phyloP scores from a whole-genome alignment of 2,329 filamentous ascomycete species.

The Trichoderma sp. region DNA sequence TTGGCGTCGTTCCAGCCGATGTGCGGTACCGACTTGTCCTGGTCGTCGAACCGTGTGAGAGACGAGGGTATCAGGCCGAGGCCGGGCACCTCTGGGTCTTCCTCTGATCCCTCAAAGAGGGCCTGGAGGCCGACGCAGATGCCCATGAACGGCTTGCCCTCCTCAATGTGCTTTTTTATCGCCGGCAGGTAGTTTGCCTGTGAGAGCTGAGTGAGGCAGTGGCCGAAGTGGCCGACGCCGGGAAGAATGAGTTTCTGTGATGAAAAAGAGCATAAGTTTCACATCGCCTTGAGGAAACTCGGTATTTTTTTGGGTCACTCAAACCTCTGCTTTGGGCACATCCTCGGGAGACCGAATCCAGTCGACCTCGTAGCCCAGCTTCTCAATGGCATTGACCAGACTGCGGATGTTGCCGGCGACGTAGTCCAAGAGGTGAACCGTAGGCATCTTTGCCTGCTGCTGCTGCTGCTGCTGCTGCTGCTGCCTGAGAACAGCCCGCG shows the following conservation, averaged over 20 bases:
- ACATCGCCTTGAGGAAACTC: neutral
- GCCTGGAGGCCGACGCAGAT: slow-evolving; percentile 96
- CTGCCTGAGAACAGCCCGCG: slow-evolving; percentile 1
- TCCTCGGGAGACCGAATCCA: slow-evolving; percentile 88
- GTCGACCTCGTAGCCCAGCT: slow-evolving; percentile 87
- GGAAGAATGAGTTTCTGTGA: slow-evolving; percentile 86
- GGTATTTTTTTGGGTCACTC: slow-evolving; percentile 13
- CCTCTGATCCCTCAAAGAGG: slow-evolving; percentile 81
- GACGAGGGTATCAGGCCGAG: slow-evolving; percentile 72
- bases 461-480: neutral
- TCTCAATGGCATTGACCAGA: slow-evolving; percentile 96
- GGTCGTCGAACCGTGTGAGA: slow-evolving; percentile 76
- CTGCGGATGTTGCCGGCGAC: slow-evolving; percentile 96
- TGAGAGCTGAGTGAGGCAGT: slow-evolving; percentile 85
- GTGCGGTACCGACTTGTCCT: slow-evolving; percentile 88
- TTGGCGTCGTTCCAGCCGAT: slow-evolving; percentile 98
- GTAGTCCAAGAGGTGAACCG: slow-evolving; percentile 79
- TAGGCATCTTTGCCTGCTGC: slow-evolving; percentile 61
- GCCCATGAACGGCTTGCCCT: slow-evolving; percentile 96
- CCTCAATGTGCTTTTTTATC: slow-evolving; percentile 77
- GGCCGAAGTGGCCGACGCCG: slow-evolving; percentile 95
- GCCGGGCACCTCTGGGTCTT: slow-evolving; percentile 71
- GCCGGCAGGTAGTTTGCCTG: slow-evolving; percentile 82
- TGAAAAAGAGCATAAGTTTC: slow-evolving; percentile 14
- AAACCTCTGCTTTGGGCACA: slow-evolving; percentile 79